Conservation (phyloP, 768 basidiomycete species). For the Leccinum broughii region DNA sequence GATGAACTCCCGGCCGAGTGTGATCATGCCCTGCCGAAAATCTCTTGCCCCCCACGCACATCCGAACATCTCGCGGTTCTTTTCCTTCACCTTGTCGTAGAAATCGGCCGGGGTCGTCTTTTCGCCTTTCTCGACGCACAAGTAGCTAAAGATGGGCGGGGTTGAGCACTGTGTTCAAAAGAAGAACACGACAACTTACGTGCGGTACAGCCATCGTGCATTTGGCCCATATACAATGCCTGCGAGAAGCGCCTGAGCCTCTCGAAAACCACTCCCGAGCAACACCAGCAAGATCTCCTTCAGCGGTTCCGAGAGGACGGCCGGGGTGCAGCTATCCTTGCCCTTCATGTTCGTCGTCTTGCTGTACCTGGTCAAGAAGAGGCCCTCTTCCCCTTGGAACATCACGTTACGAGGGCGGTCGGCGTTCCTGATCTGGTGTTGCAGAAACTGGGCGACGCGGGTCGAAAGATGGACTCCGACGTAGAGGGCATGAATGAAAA, state of each 20-base stretch:
- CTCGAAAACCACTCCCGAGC: not conserved
- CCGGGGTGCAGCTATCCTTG: not conserved
- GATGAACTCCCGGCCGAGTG: slow-evolving; percentile 2
- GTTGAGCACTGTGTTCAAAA: too few species aligned
- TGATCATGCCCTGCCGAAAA: slow-evolving; percentile 9
- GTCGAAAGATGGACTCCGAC: not conserved
- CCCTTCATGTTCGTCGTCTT: not conserved
- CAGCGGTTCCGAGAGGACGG: not conserved
- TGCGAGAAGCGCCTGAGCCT: not conserved
- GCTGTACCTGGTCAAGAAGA: not conserved
- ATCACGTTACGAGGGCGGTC: not conserved
- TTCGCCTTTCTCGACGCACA: slow-evolving; percentile 3
- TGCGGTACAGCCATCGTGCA: not conserved
- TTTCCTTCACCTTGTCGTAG: not conserved
- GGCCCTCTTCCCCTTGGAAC: not conserved
- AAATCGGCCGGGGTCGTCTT: not conserved
- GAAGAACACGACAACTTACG: not conserved
- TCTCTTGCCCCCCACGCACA: slow-evolving; percentile 6
- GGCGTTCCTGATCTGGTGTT: not conserved
- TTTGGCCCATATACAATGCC: not conserved
- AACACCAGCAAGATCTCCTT: not conserved
- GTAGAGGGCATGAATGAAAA: not conserved
- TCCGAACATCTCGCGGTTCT: not conserved
- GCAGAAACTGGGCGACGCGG: not conserved
- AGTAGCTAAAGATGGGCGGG: not conserved